Evolutionary conservation across 441 rosid genomes (phyloP).

Genomic region (Adansonia rubrostipa): DNA sequence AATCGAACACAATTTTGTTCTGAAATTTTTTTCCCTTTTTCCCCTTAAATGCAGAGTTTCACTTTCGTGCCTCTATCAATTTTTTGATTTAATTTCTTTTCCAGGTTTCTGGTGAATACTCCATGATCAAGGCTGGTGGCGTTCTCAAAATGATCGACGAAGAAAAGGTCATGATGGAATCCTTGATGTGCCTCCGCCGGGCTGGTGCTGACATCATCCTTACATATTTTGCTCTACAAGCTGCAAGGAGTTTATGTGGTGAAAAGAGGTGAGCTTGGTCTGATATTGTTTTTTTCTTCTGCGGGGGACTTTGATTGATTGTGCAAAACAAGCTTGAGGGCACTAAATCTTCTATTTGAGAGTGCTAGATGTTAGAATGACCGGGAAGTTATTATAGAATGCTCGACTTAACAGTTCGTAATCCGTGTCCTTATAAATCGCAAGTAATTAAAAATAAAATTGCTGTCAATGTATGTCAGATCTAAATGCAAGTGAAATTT

Average conservation of each 20-base stretch:
- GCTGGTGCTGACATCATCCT: slow-evolving; percentile 94
- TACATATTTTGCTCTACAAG: slow-evolving; percentile 92
- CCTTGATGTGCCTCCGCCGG: slow-evolving; percentile 83
- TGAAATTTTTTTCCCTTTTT: not conserved
- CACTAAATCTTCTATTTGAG: not conserved
- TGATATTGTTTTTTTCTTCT: not conserved
- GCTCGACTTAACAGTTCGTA: not conserved
- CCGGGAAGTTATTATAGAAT: not conserved
- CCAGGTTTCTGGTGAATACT: slow-evolving; percentile 97
- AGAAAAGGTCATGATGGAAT: slow-evolving; percentile 96
- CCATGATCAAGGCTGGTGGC: slow-evolving; percentile 95
- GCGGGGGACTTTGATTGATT: slow-evolving; percentile 21
- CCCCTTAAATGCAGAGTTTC: not conserved
- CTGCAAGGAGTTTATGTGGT: slow-evolving; percentile 81
- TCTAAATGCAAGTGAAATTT: not conserved
- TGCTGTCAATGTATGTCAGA: not conserved
- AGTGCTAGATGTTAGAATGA: slow-evolving; percentile 1
- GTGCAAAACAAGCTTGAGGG: not conserved
- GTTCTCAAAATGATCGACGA: slow-evolving; percentile 95
- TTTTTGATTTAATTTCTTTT: not conserved
- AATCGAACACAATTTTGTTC: not conserved
- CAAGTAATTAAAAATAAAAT: not conserved
- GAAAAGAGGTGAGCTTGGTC: slow-evolving; percentile 57
- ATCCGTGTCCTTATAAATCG: not conserved
- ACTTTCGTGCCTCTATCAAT: not conserved